Evolutionary conservation across 306 rosid genomes (phyloP), one percentile per base, ranked within the genome.

Genomic region (Carpinus fangiana): DNA sequence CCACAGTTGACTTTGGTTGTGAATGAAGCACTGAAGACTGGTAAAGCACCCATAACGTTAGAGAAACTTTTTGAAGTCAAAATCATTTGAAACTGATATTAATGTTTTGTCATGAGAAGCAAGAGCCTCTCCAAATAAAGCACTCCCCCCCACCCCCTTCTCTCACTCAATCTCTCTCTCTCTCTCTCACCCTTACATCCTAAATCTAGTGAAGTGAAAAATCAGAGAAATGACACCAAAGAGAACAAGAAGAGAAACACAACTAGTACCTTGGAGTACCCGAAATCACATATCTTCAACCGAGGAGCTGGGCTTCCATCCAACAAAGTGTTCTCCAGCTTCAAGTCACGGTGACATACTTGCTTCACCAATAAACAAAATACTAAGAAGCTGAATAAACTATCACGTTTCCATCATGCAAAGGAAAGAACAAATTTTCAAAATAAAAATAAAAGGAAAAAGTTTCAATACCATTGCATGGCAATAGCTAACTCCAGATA

Each of bases 21-120:
- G 98, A 95, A 89, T 95, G 97, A 78, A 92, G 92, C 83, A 94
- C 88, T 0, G 92, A 94, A 55, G 98, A 94, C 98, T 94, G 93
- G 65, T 12, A 70, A 79, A 79, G 84, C 67, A 79, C 66, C 62
- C 77, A 79, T 21, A 77, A 78, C 3, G 5, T 3, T 20, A 28
- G 36, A 59, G 16, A 64, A 34, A 34, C 20, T 12, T 56, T 18
- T 66, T 43, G 48, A 78, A 34, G 31, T 31, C 74, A 78, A 57
- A 76, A 55, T 47, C 60, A 9, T 43, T 64, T 53, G 45, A 61
- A 74, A 5, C 18, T 74, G 51, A 74, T 36, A 60, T 13, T 12
- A 51, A 12, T 79, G 45, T 5, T 41, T 70, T 50, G 28, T 47
- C 26, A 20, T 20, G 62, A 61, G 34, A 61, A 84, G 46, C 53